These are phyloP conservation scores for Pedinophyceae sp. DNA, from an alignment of 139 green algal genomes.

Conservation along the genomic window DNA sequence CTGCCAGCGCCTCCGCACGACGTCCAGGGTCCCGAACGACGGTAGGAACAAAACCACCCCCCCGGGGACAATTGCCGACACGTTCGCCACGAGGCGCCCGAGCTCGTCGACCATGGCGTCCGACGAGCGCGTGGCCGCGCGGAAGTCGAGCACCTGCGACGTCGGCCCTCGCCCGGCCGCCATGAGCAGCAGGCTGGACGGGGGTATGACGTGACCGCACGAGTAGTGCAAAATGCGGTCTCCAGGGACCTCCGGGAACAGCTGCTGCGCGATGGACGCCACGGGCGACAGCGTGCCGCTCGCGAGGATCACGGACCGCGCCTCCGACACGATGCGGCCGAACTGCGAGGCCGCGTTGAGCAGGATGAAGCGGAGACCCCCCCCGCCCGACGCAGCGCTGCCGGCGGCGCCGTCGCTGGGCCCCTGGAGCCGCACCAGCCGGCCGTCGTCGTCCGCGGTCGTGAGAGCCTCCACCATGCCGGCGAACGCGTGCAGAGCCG, in stretches of 20 bases:
- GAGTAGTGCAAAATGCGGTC: constrained; percentile 36
- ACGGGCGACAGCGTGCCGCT: constrained; percentile 80
- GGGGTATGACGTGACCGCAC: constrained; percentile 76
- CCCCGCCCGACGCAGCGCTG: background rate
- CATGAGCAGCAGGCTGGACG: constrained; percentile 40
- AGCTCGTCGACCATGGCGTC: constrained; percentile 44
- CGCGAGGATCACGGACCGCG: constrained; percentile 67
- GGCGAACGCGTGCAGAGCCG: constrained; percentile 43
- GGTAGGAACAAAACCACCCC: constrained; percentile 85
- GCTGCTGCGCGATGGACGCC: constrained; percentile 24
- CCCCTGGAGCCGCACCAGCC: constrained; percentile 9
- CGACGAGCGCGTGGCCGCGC: constrained; percentile 20
- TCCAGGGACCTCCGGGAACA: constrained; percentile 22
- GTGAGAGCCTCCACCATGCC: constrained; percentile 54
- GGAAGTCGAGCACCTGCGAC: constrained; percentile 46
- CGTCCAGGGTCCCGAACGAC: constrained; percentile 60
- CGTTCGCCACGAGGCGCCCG: constrained; percentile 45
- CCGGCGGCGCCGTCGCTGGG: background rate
- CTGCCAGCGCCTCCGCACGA: constrained; percentile 34
- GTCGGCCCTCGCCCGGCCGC: constrained; percentile 39
- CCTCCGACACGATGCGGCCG: constrained; percentile 18
- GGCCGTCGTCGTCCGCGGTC: constrained; percentile 60
- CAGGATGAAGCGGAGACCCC: constrained; percentile 53
- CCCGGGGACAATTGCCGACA: constrained; percentile 14
- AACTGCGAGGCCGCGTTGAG: constrained; percentile 82